These are phyloP conservation scores for Trypanosoma platydactyli DNA, from an alignment of 208 protist species.

Conservation along the genomic window DNA sequence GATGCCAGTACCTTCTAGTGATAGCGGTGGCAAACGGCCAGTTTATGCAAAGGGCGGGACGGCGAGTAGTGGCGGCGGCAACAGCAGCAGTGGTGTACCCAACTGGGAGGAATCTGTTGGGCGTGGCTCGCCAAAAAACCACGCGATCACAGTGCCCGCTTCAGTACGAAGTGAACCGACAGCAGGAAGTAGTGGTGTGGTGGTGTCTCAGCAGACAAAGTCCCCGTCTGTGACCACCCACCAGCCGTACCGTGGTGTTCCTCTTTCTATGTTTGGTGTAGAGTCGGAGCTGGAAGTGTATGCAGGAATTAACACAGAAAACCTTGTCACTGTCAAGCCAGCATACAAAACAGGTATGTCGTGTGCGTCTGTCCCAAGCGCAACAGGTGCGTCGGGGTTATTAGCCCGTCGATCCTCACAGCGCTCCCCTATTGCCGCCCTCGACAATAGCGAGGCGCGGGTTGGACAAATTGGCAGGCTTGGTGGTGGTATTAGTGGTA, in stretches of 20 bases:
- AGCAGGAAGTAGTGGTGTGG: neutral
- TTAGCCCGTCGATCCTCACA: slow-evolving; percentile 14
- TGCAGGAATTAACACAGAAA: slow-evolving; percentile 16
- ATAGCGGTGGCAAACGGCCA: neutral
- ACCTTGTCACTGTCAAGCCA: slow-evolving; percentile 22
- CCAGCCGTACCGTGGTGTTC: slow-evolving; percentile 27
- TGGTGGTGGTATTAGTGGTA: neutral
- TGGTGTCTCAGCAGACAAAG: slow-evolving; percentile 12
- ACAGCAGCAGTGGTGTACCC: slow-evolving; percentile 2
- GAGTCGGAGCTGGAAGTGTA: slow-evolving; percentile 32
- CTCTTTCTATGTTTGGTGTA: slow-evolving; percentile 26
- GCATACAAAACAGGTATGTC: slow-evolving; percentile 20
- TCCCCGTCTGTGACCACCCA: slow-evolving; percentile 24
- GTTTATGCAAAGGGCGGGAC: neutral
- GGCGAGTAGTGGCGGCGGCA: neutral
- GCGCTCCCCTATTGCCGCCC: slow-evolving; percentile 26
- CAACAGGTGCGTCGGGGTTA: neutral
- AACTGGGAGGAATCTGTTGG: slow-evolving; percentile 1
- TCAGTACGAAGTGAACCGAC: slow-evolving; percentile 4
- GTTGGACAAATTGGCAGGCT: slow-evolving; percentile 2
- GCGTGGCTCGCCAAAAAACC: slow-evolving; percentile 9
- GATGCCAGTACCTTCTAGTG: neutral
- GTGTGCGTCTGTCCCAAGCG: neutral
- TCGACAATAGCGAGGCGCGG: slow-evolving; percentile 14
- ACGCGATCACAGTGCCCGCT: neutral